These are phyloP conservation scores for Geotrichum fermentans DNA, from an alignment of 1,139 yeast genomes.

Conservation along the genomic window DNA sequence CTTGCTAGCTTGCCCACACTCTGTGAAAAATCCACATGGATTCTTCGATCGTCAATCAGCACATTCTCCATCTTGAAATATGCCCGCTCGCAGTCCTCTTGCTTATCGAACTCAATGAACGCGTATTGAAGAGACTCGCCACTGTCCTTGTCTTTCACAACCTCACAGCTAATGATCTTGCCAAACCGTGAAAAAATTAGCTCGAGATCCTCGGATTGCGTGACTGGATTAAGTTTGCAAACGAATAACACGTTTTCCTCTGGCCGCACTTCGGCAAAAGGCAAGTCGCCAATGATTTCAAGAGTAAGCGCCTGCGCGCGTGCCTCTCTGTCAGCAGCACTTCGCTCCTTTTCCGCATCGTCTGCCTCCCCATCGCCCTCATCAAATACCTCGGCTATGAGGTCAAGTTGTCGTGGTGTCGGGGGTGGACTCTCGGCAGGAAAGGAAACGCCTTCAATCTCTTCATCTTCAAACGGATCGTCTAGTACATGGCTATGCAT, in stretches of 20 bases:
- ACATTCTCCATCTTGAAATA: slow-evolving; percentile 57
- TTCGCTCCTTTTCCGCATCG: slow-evolving; percentile 30
- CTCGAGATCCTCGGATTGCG: slow-evolving; percentile 50
- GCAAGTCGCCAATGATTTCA: slow-evolving; percentile 63
- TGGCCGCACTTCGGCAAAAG: slow-evolving; percentile 54
- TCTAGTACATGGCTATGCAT: slow-evolving; percentile 48
- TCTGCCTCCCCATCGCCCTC: slow-evolving; percentile 25
- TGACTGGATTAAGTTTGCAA: slow-evolving; percentile 59
- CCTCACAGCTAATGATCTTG: slow-evolving; percentile 46
- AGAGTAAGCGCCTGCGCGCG: slow-evolving; percentile 54
- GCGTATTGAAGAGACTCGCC: slow-evolving; percentile 56
- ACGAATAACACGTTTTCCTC: slow-evolving; percentile 58
- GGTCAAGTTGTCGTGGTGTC: slow-evolving; percentile 37
- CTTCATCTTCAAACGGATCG: slow-evolving; percentile 51
- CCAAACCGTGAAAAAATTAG: slow-evolving; percentile 60
- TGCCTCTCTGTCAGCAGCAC: slow-evolving; percentile 38
- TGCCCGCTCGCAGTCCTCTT: slow-evolving; percentile 53
- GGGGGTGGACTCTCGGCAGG: slow-evolving; percentile 39
- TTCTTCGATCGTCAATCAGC: slow-evolving; percentile 57
- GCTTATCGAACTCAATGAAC: slow-evolving; percentile 52
- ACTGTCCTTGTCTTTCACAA: slow-evolving; percentile 45
- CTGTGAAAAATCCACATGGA: slow-evolving; percentile 67
- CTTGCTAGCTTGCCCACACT: slow-evolving; percentile 38
- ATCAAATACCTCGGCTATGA: slow-evolving; percentile 10
- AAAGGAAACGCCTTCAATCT: slow-evolving; percentile 20